Percentiles rank a stretch among this genome's conserved stretches.
These are phyloP conservation scores for Podospora australis DNA, from an alignment of 495 filamentous ascomycete species.

Conservation along the genomic window DNA sequence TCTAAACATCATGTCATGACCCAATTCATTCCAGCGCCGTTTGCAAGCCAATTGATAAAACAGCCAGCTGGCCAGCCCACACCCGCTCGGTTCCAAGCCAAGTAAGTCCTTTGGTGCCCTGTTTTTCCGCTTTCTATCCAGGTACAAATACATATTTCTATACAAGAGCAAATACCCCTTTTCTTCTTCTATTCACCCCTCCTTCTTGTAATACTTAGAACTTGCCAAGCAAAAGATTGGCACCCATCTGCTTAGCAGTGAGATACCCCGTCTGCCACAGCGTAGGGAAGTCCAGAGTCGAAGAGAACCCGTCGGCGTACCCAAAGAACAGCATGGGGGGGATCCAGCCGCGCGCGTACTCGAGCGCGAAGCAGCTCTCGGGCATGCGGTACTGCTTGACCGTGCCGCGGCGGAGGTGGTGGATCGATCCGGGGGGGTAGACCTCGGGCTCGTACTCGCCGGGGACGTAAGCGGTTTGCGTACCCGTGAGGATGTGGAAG, in stretches of 20 bases:
- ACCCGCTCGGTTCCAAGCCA: no score
- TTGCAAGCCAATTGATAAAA: no score
- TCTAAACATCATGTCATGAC: no score
- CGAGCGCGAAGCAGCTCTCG: conserved; percentile 72
- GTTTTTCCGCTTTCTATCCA: background rate
- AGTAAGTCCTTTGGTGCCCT: background rate
- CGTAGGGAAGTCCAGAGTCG: conserved; percentile 70
- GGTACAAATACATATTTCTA: background rate
- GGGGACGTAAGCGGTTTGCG: conserved; percentile 64
- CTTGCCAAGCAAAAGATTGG: conserved; percentile 64
- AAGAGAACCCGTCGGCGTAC: conserved; percentile 69
- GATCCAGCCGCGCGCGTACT: conserved; percentile 87
- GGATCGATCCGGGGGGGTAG: conserved; percentile 68
- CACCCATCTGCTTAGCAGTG: conserved; percentile 66
- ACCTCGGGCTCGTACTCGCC: conserved; percentile 64
- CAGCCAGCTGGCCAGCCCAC: no score
- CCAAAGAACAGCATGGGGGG: conserved; percentile 86
- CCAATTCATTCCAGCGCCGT: no score
- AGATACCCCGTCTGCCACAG: conserved; percentile 67
- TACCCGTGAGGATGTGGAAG: conserved; percentile 79
- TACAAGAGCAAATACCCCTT: background rate
- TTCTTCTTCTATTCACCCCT: background rate
- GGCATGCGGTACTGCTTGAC: conserved; percentile 87
- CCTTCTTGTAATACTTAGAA: conserved; percentile 39
- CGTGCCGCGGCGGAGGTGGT: conserved; percentile 67